A percentile compares a stretch with the other conserved stretches of the same genome.
Conservation (phyloP, 2,329 filamentous ascomycete genomes). For the Exophiala phaeomuriformis region DNA sequence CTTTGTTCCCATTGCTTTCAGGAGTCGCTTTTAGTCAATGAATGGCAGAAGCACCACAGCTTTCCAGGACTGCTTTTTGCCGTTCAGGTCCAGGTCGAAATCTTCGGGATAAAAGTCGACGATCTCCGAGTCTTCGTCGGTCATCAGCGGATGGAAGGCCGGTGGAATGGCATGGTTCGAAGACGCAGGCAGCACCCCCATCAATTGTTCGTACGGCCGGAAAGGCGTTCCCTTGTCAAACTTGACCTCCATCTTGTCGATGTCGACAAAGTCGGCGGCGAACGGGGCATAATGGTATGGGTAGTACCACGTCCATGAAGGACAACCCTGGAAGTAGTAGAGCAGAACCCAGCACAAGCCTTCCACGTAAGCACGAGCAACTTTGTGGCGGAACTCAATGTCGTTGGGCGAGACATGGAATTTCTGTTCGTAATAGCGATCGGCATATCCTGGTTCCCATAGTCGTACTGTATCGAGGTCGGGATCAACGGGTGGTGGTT, state of each 20-base stretch:
- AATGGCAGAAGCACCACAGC: conserved; percentile 89
- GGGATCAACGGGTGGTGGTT: conserved; percentile 28
- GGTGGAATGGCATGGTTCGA: conserved; percentile 86
- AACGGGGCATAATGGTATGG: conserved; percentile 98
- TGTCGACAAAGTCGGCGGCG: conserved; percentile 82
- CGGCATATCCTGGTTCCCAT: conserved; percentile 93
- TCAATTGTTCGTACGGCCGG: conserved; percentile 89
- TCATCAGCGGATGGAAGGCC: conserved; percentile 87
- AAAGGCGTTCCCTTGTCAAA: conserved; percentile 84
- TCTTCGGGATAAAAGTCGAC: conserved; percentile 97
- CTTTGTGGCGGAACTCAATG: conserved; percentile 76
- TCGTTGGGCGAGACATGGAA: conserved; percentile 78
- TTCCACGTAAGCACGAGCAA: conserved; percentile 86
- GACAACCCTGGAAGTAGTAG: conserved; percentile 97
- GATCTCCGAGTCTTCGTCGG: conserved; percentile 76
- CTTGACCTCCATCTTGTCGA: conserved; percentile 67
- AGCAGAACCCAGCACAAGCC: conserved; percentile 90
- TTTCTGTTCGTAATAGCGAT: conserved; percentile 95
- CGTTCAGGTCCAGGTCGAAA: conserved; percentile 88
- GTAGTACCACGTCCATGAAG: conserved; percentile 99
- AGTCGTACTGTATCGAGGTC: conserved; percentile 75
- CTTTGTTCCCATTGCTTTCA: conserved; percentile 72
- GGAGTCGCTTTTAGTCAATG: conserved; percentile 82
- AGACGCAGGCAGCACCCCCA: conserved; percentile 92
- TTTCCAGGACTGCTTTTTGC: conserved; percentile 98